Percentiles rank a stretch among this genome's conserved stretches.
Evolutionary conservation across 2,329 filamentous ascomycete species (phyloP).

Genomic region (Lachnellula cervina): DNA sequence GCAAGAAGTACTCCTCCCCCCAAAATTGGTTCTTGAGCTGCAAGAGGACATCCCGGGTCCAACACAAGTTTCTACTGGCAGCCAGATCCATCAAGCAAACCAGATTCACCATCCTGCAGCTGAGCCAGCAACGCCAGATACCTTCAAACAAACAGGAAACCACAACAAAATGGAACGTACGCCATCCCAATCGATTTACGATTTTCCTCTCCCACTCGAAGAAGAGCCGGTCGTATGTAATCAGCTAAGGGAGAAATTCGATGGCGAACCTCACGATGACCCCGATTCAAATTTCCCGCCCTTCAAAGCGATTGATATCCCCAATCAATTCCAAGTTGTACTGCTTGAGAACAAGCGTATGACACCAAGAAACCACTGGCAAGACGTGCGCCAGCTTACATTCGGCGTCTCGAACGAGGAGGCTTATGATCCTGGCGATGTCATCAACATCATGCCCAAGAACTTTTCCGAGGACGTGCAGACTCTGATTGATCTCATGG

Average conservation of each 20-base stretch:
- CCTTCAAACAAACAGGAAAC: no score
- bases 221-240: background rate
- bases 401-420: conserved; percentile 46
- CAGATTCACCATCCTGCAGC: background rate
- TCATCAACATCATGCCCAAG: conserved; percentile 77
- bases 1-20: conserved; percentile 67
- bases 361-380: conserved; percentile 77
- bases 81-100: no score
- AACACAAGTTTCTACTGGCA: no score
- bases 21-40: conserved; percentile 53
- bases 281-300: conserved; percentile 3
- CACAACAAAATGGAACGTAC: no score
- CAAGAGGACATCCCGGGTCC: background rate
- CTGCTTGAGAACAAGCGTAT: conserved; percentile 65
- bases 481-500: conserved; percentile 71
- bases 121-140: no score
- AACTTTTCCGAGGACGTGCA: conserved; percentile 82
- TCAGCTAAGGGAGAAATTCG: background rate
- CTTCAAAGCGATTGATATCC: conserved; percentile 12
- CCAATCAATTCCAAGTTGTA: conserved; percentile 22
- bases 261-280: conserved; percentile 4
- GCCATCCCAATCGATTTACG: no score
- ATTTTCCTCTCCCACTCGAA: background rate
- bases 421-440: conserved; percentile 65
- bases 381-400: conserved; percentile 82